Evolutionary conservation across 2,329 filamentous ascomycete genomes (phyloP), one percentile per base, ranked within the genome.

Genomic region (Arthrinium phaeospermum): DNA sequence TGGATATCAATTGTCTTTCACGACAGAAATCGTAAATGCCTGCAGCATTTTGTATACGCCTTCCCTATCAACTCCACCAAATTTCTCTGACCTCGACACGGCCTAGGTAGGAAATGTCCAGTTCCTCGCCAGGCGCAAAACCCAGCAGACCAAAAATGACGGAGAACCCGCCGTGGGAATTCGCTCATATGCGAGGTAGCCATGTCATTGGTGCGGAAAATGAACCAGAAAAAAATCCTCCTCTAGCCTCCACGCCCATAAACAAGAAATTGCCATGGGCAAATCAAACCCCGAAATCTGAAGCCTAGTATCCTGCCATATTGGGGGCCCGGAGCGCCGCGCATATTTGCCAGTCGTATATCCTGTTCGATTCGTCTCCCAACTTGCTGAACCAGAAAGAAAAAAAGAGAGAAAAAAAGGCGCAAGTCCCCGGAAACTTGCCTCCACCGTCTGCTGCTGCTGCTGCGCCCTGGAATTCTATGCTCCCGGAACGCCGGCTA

Each of bases 191-290:
- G 57, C 34, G 57, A n/a, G 34, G 57, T 22, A 37, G 57, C n/a
- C n/a, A 41, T 64, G 57, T 24, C 34, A 64, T 64, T 64, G 57
- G 57, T 64, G 57, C 57, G 57, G 57, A 64, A 64, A 64, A 64
- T 41, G 57, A 64, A 64, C 34, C 22, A 8, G 8, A 22, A 41
- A 64, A 64, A 64, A 13, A 6, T n/a, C 30, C 34, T 13, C 53
- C 57, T 64, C 57, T 64, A 64, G 34, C 57, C 57, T 64, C 57
- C 34, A 64, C 57, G 22, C 57, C 34, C 57, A 64, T 10, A n/a
- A 64, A 34, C 34, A 24, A 22, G 37, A 61, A 41, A 64, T 14
- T 41, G 57, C 57, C 57, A 37, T 61, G 57, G 57, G 57, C 57
- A 64, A 64, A 64, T 64, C 53, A 64, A 64, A 37, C 10, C 5